Percentiles rank a stretch among this genome's conserved stretches.
Conservation (phyloP, 441 rosid genomes). For the Adansonia rubrostipa region DNA sequence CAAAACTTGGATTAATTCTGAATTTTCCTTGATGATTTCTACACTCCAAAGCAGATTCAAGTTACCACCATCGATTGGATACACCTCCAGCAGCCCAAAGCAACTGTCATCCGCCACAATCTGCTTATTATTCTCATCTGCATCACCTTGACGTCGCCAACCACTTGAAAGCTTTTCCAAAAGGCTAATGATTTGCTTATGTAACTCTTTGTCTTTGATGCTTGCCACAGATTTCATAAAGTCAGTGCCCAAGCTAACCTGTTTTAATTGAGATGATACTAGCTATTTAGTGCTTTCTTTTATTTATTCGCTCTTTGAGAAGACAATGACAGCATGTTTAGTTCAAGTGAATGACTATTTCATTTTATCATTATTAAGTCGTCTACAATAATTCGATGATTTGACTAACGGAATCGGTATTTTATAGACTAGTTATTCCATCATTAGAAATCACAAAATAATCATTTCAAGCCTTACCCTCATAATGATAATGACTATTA, state of each 20-base stretch:
- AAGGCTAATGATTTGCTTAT: conserved; percentile 21
- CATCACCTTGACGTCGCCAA: conserved; percentile 29
- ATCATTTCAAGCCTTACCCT: no score
- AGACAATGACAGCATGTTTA: no score
- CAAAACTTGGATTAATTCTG: conserved; percentile 42
- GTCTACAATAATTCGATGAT: no score
- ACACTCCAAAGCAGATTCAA: conserved; percentile 26
- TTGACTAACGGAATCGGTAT: no score
- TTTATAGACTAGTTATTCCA: no score
- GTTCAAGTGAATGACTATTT: no score
- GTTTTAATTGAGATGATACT: not conserved
- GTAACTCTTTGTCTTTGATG: conserved; percentile 15
- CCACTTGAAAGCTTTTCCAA: conserved; percentile 46
- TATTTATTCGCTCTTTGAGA: no score
- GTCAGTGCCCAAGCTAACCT: conserved; percentile 44
- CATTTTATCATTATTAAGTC: no score
- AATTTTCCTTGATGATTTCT: conserved; percentile 32
- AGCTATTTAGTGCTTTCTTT: no score
- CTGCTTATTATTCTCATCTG: not conserved
- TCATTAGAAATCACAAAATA: no score
- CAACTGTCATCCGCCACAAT: not conserved
- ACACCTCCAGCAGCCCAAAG: conserved; percentile 21
- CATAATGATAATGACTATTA: no score
- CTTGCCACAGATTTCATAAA: conserved; percentile 27
- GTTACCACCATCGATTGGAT: conserved; percentile 17